Evolutionary conservation across 768 basidiomycete genomes (phyloP), one percentile per base, ranked within the genome.

Genomic region (Leccinum variicolor): DNA sequence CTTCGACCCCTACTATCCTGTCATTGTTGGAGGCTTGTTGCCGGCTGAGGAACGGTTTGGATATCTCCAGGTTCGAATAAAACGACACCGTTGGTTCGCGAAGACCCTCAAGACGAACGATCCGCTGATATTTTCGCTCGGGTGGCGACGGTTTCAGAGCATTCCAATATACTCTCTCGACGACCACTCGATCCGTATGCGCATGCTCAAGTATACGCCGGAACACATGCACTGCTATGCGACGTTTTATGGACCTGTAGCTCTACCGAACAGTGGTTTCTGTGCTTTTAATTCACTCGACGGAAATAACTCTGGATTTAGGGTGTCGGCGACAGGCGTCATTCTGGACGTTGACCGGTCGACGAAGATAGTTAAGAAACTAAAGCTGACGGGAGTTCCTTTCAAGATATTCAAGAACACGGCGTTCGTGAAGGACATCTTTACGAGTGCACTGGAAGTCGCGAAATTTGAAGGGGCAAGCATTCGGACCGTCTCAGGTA

Each of bases 181-280:
- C 70, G 97, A 99, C 73, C 95, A 97, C 69, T 93, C 90, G 10
- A 96, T 98, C 64, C 90, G 97, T 17, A 97, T 98, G 87, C 92
- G 97, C 34, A 91, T 98, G 89, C 89, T 99, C 76, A 99, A 99
- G 76, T 99, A 99, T 71, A 98, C 97, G 1, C 97, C 97, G 0
- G 97, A 99, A 75, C 97, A 99, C 68, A 98, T 96, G 97, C 97
- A 99, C 70, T 99, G 97, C 68, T 96, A 89, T 68, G 96, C 95
- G 3, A 97, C 95, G 3, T 97, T 98, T 74, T 99, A 95, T 68
- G 96, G 94, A 0, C 96, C 97, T 7, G 86, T 93, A 21, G 78
- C 93, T 3, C 77, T 92, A 0, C 96, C 95, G 21, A 97, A 97
- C 74, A 97, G 93, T 0, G 94, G 95, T 31, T 95, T 99, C 75